Conservation (phyloP, 495 filamentous ascomycete genomes). For the Tuber umbilicatum region DNA sequence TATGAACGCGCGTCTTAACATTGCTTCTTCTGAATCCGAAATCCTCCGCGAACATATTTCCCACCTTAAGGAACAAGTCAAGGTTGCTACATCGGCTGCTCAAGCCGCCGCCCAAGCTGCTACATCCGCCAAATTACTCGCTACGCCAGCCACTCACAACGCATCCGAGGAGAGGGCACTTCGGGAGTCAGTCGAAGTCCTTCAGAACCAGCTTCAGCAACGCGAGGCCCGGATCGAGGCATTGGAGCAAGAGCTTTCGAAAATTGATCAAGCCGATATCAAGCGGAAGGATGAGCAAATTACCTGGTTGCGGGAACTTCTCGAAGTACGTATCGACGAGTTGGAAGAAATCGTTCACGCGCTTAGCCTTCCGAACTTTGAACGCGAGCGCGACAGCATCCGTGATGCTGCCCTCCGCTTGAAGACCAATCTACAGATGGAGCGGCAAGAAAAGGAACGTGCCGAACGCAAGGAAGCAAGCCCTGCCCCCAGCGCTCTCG, state of each 20-base stretch:
- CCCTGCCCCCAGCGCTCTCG: constrained; percentile 20
- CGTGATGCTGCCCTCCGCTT: constrained; percentile 87
- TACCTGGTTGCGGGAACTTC: constrained; percentile 85
- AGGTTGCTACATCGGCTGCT: constrained; percentile 85
- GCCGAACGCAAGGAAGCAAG: constrained; percentile 1
- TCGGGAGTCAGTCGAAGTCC: constrained; percentile 87
- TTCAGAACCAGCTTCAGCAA: constrained; percentile 93
- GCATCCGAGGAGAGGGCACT: constrained; percentile 82
- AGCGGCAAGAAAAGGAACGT: constrained; percentile 83
- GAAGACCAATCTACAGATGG: constrained; percentile 93
- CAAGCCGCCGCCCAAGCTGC: constrained; percentile 78
- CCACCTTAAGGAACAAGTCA: constrained; percentile 80
- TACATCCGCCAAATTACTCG: constrained; percentile 54
- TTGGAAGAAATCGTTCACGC: constrained; percentile 83
- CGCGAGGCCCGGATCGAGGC: constrained; percentile 82
- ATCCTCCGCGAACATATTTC: constrained; percentile 73
- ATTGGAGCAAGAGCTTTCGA: constrained; percentile 64
- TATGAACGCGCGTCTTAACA: constrained; percentile 61
- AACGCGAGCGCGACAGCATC: constrained; percentile 57
- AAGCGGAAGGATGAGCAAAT: constrained; percentile 81
- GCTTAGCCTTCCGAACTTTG: constrained; percentile 64
- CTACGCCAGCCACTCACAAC: constrained; percentile 46
- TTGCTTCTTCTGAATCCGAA: constrained; percentile 71
- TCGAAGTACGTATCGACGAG: constrained; percentile 83
- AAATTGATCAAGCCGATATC: constrained; percentile 61